Conservation (phyloP, 2,329 filamentous ascomycete species). For the Stagonosporopsis vannaccii region DNA sequence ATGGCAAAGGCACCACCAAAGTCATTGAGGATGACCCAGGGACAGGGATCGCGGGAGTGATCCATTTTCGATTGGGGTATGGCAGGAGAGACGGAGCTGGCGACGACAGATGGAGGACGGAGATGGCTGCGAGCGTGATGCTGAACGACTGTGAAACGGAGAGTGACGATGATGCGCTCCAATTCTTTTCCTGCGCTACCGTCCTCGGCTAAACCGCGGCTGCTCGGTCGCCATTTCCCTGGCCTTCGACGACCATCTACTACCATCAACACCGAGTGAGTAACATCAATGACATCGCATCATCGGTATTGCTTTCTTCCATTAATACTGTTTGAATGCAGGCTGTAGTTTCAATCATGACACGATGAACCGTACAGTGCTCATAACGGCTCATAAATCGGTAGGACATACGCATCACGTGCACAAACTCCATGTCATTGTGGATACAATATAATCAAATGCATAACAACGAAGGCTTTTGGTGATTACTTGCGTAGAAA, state of each 20-base stretch:
- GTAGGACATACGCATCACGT: no score
- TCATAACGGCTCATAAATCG: no score
- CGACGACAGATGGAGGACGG: conserved; percentile 42
- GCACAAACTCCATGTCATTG: no score
- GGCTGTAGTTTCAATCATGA: not conserved
- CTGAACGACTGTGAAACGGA: conserved; percentile 23
- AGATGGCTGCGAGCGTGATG: conserved; percentile 23
- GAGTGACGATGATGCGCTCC: conserved; percentile 37
- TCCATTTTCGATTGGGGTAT: conserved; percentile 67
- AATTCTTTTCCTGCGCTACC: conserved; percentile 38
- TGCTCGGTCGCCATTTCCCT: conserved; percentile 5
- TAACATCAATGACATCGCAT: not conserved
- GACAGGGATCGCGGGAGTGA: conserved; percentile 95
- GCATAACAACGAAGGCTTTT: no score
- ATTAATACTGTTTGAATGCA: not conserved
- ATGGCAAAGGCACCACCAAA: conserved; percentile 97
- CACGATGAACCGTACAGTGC: no score
- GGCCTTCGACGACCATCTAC: conserved; percentile 16
- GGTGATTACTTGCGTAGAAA: no score
- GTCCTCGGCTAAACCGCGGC: conserved; percentile 30
- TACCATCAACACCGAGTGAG: not conserved
- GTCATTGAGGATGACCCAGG: conserved; percentile 95
- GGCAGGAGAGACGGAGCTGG: not conserved
- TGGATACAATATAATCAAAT: no score
- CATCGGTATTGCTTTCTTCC: not conserved